Conservation (phyloP, 805 yeast species). For the Saccharomycopsis vini region DNA sequence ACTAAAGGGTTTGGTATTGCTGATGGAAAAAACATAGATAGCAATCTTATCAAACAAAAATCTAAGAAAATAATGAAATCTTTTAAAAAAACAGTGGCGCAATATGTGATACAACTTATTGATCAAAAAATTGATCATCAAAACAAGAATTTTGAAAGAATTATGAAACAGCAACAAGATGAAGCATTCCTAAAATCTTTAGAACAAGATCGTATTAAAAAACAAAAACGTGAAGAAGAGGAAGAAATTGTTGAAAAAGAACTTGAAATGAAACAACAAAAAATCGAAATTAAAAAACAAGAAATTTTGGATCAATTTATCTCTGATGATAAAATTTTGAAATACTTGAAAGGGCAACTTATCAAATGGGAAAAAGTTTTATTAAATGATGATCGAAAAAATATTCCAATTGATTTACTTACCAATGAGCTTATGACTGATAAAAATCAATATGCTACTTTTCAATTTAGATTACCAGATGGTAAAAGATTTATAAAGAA, state of each 20-base stretch:
- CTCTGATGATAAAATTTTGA: slow-evolving; percentile 13
- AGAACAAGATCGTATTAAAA: slow-evolving; percentile 45
- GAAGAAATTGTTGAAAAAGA: slow-evolving; percentile 12
- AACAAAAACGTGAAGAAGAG: slow-evolving; percentile 24
- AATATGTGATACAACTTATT: slow-evolving; percentile 52
- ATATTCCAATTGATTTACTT: background rate
- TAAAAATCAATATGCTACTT: slow-evolving; percentile 30
- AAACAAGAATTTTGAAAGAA: slow-evolving; percentile 49
- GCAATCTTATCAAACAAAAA: slow-evolving; percentile 10
- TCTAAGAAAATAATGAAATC: slow-evolving; percentile 27
- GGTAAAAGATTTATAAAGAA: slow-evolving; percentile 43
- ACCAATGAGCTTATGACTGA: slow-evolving; percentile 13
- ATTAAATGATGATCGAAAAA: background rate
- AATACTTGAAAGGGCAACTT: slow-evolving; percentile 10
- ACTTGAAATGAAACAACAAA: slow-evolving; percentile 19
- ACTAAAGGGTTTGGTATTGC: slow-evolving; percentile 32
- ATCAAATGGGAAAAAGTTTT: slow-evolving; percentile 2
- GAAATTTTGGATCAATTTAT: slow-evolving; percentile 14
- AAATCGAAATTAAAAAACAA: slow-evolving; percentile 14
- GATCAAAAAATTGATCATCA: slow-evolving; percentile 52
- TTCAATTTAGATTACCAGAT: slow-evolving; percentile 47
- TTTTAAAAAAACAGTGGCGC: slow-evolving; percentile 36
- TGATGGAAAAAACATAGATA: no score
- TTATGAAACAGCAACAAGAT: slow-evolving; percentile 56
- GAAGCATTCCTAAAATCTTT: slow-evolving; percentile 56